A percentile compares a stretch with the other conserved stretches of the same genome.
Evolutionary conservation across 352 stramenopile species (phyloP).

Genomic region (Globisporangium solare): DNA sequence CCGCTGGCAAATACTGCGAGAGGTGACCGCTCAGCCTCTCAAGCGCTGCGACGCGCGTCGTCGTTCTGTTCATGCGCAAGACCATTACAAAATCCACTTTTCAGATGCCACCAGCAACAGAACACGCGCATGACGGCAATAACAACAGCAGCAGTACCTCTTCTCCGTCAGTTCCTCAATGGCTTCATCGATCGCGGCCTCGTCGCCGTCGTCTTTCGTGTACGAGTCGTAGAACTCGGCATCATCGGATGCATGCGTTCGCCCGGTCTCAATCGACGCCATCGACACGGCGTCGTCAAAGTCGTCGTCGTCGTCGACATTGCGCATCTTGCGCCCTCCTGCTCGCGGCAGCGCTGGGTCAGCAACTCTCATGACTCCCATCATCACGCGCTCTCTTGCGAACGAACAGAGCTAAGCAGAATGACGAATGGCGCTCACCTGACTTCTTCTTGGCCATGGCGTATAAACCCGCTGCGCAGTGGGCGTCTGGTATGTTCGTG

Average conservation of each 20-base stretch:
- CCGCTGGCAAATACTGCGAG: constrained; percentile 60
- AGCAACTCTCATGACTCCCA: constrained; percentile 8
- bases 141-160: constrained; percentile 29
- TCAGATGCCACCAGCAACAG: neutral
- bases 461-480: no score
- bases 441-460: constrained; percentile 64
- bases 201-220: constrained; percentile 51
- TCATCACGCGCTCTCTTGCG: neutral
- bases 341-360: constrained; percentile 1
- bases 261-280: constrained; percentile 60
- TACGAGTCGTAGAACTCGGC: constrained; percentile 68
- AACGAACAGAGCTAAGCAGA: no score
- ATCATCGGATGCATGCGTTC: constrained; percentile 58
- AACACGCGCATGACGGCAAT: neutral
- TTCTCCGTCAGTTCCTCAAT: constrained; percentile 79
- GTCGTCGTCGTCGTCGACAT: constrained; percentile 59
- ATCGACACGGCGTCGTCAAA: constrained; percentile 65
- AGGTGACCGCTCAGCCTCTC: constrained; percentile 58
- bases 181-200: constrained; percentile 64
- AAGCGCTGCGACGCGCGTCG: constrained; percentile 65
- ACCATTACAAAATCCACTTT: neutral
- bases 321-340: constrained; percentile 54
- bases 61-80: constrained; percentile 33
- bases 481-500: no score
- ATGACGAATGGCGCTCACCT: constrained; percentile 24